Evolutionary conservation across 139 green algal species (phyloP).

Genomic region (Chlamydomonas schloesseri): DNA sequence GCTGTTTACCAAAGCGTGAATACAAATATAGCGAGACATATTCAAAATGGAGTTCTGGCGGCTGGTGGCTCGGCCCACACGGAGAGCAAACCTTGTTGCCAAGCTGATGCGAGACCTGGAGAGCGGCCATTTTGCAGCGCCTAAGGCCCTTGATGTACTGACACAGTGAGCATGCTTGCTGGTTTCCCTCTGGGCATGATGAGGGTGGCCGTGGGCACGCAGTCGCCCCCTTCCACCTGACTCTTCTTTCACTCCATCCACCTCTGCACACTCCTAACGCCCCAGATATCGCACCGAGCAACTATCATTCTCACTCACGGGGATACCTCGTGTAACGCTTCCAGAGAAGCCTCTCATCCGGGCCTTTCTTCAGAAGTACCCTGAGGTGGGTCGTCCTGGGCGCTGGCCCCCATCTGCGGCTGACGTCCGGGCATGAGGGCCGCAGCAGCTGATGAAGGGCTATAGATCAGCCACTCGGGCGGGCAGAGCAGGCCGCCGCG

Average conservation of each 20-base stretch:
- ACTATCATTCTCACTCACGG: background rate
- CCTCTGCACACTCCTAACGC: too few species aligned
- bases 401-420: too few species aligned
- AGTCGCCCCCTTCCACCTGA: too few species aligned
- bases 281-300: constrained; percentile 50
- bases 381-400: constrained; percentile 35
- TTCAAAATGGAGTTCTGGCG: constrained; percentile 27
- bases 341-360: constrained; percentile 12
- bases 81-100: background rate
- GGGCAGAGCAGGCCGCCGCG: too few species aligned
- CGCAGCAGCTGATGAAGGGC: too few species aligned
- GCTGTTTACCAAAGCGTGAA: too few species aligned
- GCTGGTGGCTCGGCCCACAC: background rate
- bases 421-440: too few species aligned
- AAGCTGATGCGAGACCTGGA: constrained; percentile 50
- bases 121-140: constrained; percentile 24
- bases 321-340: background rate
- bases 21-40: too few species aligned
- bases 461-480: too few species aligned
- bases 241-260: too few species aligned
- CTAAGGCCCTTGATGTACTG: constrained; percentile 14
- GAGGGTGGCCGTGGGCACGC: too few species aligned
- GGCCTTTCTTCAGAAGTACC: constrained; percentile 17
- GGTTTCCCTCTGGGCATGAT: too few species aligned
- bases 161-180: background rate